Conservation (phyloP, 2,329 filamentous ascomycete genomes). For the Ascochyta pisi region DNA sequence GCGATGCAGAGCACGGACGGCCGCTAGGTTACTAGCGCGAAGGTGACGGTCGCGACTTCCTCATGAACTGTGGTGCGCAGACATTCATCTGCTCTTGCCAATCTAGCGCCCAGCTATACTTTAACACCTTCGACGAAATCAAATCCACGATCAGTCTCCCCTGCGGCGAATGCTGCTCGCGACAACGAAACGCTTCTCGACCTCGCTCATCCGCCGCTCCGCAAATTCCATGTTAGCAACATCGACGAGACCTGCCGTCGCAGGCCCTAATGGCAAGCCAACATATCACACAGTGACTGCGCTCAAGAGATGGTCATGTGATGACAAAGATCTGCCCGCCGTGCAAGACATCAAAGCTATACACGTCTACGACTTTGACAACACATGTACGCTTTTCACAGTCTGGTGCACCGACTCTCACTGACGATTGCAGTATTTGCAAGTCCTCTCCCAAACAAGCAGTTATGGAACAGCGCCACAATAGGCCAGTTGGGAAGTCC, state of each 20-base stretch:
- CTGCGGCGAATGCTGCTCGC: slow-evolving; percentile 34
- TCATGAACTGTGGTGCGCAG: slow-evolving; percentile 1
- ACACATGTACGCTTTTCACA: slow-evolving; percentile 70
- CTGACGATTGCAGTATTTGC: slow-evolving; percentile 72
- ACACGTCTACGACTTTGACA: slow-evolving; percentile 98
- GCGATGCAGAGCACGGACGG: slow-evolving; percentile 24
- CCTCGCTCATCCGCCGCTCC: slow-evolving; percentile 27
- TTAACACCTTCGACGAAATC: neutral
- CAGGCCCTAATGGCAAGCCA: slow-evolving; percentile 36
- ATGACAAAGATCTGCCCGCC: slow-evolving; percentile 75
- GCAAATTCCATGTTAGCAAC: slow-evolving; percentile 42
- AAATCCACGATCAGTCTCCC: neutral
- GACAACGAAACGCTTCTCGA: slow-evolving; percentile 27
- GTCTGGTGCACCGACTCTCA: neutral
- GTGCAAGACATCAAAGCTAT: slow-evolving; percentile 76
- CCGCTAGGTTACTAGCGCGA: slow-evolving; percentile 1
- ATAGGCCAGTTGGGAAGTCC: slow-evolving; percentile 78
- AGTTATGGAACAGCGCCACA: slow-evolving; percentile 82
- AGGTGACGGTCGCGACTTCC: slow-evolving; percentile 17
- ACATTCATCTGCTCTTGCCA: slow-evolving; percentile 6
- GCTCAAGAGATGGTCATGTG: slow-evolving; percentile 83
- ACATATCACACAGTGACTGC: slow-evolving; percentile 69
- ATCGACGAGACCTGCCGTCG: slow-evolving; percentile 40
- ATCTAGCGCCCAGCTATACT: neutral
- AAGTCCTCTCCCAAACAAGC: slow-evolving; percentile 86